phyloP scores from a whole-genome alignment of 2,329 filamentous ascomycete genomes.

The Cadophora sp. region DNA sequence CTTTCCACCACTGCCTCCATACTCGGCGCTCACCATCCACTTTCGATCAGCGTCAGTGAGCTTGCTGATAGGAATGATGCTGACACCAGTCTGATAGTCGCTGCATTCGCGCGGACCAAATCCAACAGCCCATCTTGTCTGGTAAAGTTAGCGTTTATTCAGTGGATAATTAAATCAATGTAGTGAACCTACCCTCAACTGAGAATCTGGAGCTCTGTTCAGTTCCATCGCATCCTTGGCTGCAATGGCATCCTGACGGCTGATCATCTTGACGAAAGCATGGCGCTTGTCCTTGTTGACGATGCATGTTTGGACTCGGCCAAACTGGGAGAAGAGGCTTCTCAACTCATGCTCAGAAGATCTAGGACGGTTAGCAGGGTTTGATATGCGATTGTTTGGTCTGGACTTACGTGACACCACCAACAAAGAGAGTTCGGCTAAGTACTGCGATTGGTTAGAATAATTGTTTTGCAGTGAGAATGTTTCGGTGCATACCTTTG shows the following conservation, averaged over 20 bases:
- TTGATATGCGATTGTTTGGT: constrained; percentile 10
- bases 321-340: constrained; percentile 79
- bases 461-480: constrained; percentile 5
- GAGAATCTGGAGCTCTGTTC: constrained; percentile 71
- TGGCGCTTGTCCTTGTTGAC: constrained; percentile 98
- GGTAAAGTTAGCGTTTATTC: constrained; percentile 42
- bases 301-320: constrained; percentile 94
- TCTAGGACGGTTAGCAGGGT: constrained; percentile 51
- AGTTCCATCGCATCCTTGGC: constrained; percentile 91
- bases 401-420: constrained; percentile 81
- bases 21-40: constrained; percentile 95
- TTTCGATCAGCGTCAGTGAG: constrained; percentile 96
- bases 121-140: constrained; percentile 97
- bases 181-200: constrained; percentile 39
- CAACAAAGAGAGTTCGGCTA: constrained; percentile 94
- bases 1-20: constrained; percentile 87
- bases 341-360: constrained; percentile 84
- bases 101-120: constrained; percentile 97
- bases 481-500: constrained; percentile 59
- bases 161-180: neutral
- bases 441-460: constrained; percentile 62
- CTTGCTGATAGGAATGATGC: constrained; percentile 89
- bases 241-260: constrained; percentile 79
- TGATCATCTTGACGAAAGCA: constrained; percentile 99
- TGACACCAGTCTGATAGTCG: constrained; percentile 91